phyloP scores from a whole-genome alignment of 768 basidiomycete species.

The Russula sp. region DNA sequence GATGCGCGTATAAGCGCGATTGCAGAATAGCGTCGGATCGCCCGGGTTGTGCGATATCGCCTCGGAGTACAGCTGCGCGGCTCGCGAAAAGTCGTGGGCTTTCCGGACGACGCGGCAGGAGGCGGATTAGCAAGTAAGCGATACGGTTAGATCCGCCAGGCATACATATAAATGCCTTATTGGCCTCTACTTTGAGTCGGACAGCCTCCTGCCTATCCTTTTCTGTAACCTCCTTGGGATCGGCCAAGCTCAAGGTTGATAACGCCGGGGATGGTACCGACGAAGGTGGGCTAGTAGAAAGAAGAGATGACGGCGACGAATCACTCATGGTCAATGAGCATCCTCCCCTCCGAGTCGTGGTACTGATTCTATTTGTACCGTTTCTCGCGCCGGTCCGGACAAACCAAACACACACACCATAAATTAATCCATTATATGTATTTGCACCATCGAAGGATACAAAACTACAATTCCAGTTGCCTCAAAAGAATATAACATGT shows the following conservation, averaged over 20 bases:
- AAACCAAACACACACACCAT: not conserved
- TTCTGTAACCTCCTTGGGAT: constrained; percentile 51
- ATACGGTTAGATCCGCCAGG: constrained; percentile 12
- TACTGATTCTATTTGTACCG: not conserved
- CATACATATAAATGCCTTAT: constrained; percentile 77
- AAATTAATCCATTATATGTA: too few species aligned
- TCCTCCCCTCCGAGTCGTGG: not conserved
- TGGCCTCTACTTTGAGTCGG: constrained; percentile 77
- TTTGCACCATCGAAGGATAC: too few species aligned
- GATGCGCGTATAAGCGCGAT: constrained; percentile 87
- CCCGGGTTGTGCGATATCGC: constrained; percentile 85
- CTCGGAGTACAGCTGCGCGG: constrained; percentile 72
- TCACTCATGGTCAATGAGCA: constrained; percentile 26
- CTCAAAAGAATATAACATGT: not conserved
- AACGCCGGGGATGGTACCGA: constrained; percentile 59
- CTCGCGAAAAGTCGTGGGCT: constrained; percentile 71
- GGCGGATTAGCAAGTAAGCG: not conserved
- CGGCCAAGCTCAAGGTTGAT: constrained; percentile 41
- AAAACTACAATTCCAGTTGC: not conserved
- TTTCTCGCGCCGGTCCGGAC: constrained; percentile 2
- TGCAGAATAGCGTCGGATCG: constrained; percentile 90
- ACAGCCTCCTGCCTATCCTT: constrained; percentile 63
- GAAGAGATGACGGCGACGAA: constrained; percentile 37
- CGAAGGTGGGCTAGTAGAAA: constrained; percentile 41
- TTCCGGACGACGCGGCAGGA: constrained; percentile 19